Percentiles rank a stretch among this genome's conserved stretches.
phyloP scores from a whole-genome alignment of 169 alveolate species.

The Eimeria sp. region DNA sequence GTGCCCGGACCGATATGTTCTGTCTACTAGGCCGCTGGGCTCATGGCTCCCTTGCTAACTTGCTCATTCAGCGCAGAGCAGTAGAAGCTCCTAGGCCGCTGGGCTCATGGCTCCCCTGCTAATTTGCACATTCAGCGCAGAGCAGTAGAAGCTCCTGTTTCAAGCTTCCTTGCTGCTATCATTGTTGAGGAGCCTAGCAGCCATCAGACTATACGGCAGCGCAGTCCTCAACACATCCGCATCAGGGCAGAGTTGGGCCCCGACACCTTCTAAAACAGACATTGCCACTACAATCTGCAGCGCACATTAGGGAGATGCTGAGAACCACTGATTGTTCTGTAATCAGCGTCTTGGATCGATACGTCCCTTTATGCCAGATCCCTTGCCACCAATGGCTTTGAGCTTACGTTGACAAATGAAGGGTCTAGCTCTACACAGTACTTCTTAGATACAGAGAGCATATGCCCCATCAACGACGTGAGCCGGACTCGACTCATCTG shows the following conservation, averaged over 20 bases:
- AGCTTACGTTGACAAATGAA: conserved; percentile 43
- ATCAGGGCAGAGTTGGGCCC: conserved; percentile 79
- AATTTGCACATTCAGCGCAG: background rate
- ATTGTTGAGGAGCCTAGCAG: conserved; percentile 29
- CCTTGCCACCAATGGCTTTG: background rate
- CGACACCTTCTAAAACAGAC: conserved; percentile 76
- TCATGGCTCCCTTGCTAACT: background rate
- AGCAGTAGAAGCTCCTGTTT: background rate
- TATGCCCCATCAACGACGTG: conserved; percentile 69
- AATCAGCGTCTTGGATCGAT: background rate
- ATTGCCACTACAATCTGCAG: conserved; percentile 76
- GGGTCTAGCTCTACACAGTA: conserved; percentile 71
- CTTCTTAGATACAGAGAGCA: conserved; percentile 62
- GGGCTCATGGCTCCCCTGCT: background rate
- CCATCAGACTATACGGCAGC: conserved; percentile 54
- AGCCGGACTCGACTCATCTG: conserved; percentile 72
- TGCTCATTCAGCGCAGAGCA: background rate
- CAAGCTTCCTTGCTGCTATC: background rate
- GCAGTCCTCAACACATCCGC: conserved; percentile 71
- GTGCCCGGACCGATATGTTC: background rate
- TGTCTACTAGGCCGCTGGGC: background rate
- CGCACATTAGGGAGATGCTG: background rate
- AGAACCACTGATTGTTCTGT: background rate
- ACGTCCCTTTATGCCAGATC: background rate
- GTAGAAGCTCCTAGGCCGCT: background rate